phyloP scores from a whole-genome alignment of 768 basidiomycete species.

The Hypholoma sublateritium region DNA sequence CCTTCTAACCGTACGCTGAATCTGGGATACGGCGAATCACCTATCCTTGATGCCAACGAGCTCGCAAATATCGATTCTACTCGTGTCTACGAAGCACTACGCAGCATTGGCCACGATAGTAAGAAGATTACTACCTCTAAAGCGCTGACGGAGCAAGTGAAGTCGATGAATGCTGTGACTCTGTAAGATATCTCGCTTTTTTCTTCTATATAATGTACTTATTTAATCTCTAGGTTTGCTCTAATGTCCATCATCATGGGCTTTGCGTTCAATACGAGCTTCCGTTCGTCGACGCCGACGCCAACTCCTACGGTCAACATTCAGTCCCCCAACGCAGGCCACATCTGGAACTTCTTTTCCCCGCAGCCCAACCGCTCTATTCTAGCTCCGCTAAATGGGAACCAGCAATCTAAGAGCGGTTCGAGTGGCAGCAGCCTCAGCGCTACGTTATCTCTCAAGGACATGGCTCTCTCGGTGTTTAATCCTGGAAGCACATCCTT shows the following conservation, averaged over 20 bases:
- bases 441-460: slow-evolving; percentile 42
- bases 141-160: slow-evolving; percentile 41
- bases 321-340: slow-evolving; percentile 18
- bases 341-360: slow-evolving; percentile 42
- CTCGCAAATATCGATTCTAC: slow-evolving; percentile 41
- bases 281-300: slow-evolving; percentile 36
- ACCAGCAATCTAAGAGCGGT: slow-evolving; percentile 23
- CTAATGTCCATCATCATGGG: slow-evolving; percentile 69
- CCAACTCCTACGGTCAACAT: slow-evolving; percentile 34
- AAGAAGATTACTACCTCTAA: slow-evolving; percentile 36
- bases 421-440: slow-evolving; percentile 28
- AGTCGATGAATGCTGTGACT: slow-evolving; percentile 58
- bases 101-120: slow-evolving; percentile 37
- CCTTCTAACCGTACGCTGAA: slow-evolving; percentile 40
- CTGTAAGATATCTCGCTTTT: slow-evolving; percentile 46
- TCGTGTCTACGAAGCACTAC: slow-evolving; percentile 44
- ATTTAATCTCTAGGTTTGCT: slow-evolving; percentile 50
- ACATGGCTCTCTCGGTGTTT: slow-evolving; percentile 52
- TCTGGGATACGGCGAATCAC: slow-evolving; percentile 32
- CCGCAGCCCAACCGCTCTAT: slow-evolving; percentile 39
- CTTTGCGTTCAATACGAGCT: slow-evolving; percentile 52
- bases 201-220: slow-evolving; percentile 10
- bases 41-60: slow-evolving; percentile 47
- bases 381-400: slow-evolving; percentile 9
- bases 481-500: slow-evolving; percentile 46